Base-by-base conservation (phyloP, 2,329 filamentous ascomycete genomes). In the Colletotrichum eremochloae region DNA sequence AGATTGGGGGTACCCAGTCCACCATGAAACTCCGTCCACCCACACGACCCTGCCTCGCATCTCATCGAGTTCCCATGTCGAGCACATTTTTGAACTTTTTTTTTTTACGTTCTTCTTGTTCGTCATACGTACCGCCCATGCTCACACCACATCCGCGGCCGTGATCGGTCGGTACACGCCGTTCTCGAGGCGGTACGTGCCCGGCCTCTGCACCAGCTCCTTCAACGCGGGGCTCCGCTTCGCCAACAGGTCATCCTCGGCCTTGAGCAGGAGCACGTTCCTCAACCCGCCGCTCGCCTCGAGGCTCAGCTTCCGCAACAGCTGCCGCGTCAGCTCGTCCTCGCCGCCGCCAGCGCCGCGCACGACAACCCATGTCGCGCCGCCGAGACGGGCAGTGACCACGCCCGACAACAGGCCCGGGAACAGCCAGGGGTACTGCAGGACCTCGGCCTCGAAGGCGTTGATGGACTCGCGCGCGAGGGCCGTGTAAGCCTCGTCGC, bases 341-440 rank as follows among this genome's bases (percentile, higher is more conserved):
- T 67, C 63, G 38, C 68, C 46, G 52, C 67, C 46, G 53, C 64
- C 61, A 20, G 68, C 36, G 12, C 63, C 63, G 44, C 63, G 61
- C 61, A 81, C 78, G 5, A 74, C 74, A 5, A 79, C 74, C 72
- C 76, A 81, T 9, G 77, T 77, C 66, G 87, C 87, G 2, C 91
- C 87, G 0, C 95, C 95, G 3, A 97, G 82, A 71, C 92, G 89
- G 5, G 92, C 89, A 1, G 91, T 90, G 12, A 97, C 94, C 2
- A 98, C 90, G 0, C 89, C 89, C 4, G 90, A 89, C 76, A 98
- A 86, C 76, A 98, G 86, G 5, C 93, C 93, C 0, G 94, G 92
- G 82, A 97, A 98, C 2, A 98, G 86, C 86, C 96, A 97, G 0
- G 96, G 95, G 77, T 98, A 95, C 80, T 98, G 95, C 78, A 97